phyloP scores from a whole-genome alignment of 2,329 filamentous ascomycete genomes.

The Aureobasidium sp. region DNA sequence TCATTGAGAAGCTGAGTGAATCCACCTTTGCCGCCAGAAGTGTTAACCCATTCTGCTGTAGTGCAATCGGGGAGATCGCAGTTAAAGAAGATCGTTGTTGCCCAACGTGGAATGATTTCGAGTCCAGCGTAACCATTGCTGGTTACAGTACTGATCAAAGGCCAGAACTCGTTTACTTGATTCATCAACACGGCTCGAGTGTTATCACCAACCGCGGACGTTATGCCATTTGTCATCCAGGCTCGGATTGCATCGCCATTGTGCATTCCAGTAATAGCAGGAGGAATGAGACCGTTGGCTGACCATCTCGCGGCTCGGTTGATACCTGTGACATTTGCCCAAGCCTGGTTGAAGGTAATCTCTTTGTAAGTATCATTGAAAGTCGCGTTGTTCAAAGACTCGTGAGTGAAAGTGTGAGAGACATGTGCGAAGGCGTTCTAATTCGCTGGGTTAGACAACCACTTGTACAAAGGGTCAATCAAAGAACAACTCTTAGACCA shows the following conservation, averaged over 20 bases:
- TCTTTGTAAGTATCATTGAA: constrained; percentile 51
- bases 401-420: constrained; percentile 58
- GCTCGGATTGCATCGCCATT: constrained; percentile 57
- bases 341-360: constrained; percentile 54
- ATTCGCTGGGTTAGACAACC: constrained; percentile 46
- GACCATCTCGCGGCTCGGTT: constrained; percentile 43
- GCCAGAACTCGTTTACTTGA: constrained; percentile 46
- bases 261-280: constrained; percentile 57
- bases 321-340: constrained; percentile 50
- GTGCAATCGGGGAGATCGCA: constrained; percentile 53
- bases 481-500: constrained; percentile 47
- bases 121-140: constrained; percentile 51
- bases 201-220: constrained; percentile 57
- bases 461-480: constrained; percentile 46
- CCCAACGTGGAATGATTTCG: constrained; percentile 53
- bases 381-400: constrained; percentile 53
- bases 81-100: constrained; percentile 59
- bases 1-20: constrained; percentile 47
- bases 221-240: constrained; percentile 54
- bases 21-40: constrained; percentile 47
- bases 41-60: constrained; percentile 53
- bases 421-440: constrained; percentile 50
- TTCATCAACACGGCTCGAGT: constrained; percentile 51
- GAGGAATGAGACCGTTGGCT: constrained; percentile 51
- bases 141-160: constrained; percentile 46